Conservation (phyloP, 441 rosid genomes). For the Euphorbia celastroides region DNA sequence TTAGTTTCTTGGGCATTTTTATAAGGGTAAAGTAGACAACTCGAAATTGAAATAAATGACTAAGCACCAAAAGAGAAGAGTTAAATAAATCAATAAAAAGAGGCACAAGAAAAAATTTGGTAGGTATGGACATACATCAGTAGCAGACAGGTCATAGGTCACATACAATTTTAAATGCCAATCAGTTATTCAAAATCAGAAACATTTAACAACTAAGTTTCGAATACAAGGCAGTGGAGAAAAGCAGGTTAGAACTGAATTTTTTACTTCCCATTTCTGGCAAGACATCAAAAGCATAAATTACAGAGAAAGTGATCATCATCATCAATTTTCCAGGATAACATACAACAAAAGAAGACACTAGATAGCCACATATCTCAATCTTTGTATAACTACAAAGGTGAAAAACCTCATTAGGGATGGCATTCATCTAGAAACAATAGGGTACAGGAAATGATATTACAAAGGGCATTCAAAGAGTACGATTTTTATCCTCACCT, state of each 20-base stretch:
- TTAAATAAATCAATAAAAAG: neutral
- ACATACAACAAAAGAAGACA: neutral
- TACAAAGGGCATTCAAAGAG: neutral
- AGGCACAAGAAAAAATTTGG: neutral
- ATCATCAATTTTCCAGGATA: neutral
- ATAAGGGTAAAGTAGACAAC: neutral
- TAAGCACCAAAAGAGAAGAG: neutral
- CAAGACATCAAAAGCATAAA: neutral
- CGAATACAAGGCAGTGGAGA: neutral
- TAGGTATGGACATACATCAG: neutral
- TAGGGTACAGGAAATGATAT: neutral
- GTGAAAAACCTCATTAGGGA: neutral
- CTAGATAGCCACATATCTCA: neutral
- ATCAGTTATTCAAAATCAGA: neutral
- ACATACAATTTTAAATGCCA: no score
- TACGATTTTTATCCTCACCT: constrained; percentile 29
- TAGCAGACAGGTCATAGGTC: neutral
- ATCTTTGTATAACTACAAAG: neutral
- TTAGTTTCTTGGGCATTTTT: neutral
- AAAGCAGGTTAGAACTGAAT: neutral
- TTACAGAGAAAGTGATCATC: constrained; percentile 1
- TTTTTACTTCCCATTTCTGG: neutral
- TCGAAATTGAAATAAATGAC: neutral
- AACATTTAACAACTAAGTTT: neutral
- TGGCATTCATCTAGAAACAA: neutral